Base-by-base conservation (phyloP, 352 stramenopile species). In the Globisporangium nodosum region DNA sequence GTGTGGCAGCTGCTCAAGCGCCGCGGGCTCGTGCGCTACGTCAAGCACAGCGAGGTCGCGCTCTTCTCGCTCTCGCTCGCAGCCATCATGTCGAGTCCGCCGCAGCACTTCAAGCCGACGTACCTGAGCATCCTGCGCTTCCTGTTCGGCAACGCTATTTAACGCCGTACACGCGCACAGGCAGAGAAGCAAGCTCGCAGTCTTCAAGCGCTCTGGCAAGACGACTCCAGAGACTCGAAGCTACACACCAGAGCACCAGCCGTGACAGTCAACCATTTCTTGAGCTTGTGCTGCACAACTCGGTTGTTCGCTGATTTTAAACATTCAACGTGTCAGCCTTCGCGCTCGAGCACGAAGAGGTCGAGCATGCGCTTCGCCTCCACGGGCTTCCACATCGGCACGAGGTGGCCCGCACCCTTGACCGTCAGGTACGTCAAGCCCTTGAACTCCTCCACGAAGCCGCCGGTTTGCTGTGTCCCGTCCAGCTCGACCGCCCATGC, bases 361-460 rank as follows among this genome's bases (percentile, higher is more conserved):
- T 90, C 73, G 39, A 90, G 71, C 79, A 90, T 88, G 64, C 78
- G 69, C 62, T 85, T 84, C 21, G 79, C 74, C 53, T 87, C 75
- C 16, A 74, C 56, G 5, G 79, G 79, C 61, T 97, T 92, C 65
- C 78, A 86, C 63, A 78, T 75, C 0, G 89, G 91, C 52, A 97
- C 90, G 56, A 97, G 75, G 64, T 97, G 90, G 16, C 93, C 93
- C 0, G 87, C 86, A 13, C 89, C 91, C 54, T 94, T 90, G 58
- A 98, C 92, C 0, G 90, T 98, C 50, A 97, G 58, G 66, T 94
- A 98, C 27, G 67, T 80, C 16, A 97, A 58, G n/a, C 71, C 76
- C 31, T 92, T 62, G 61, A 94, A 97, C 35, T 69, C 74, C 33
- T 94, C 79, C 5, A 94, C 68, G 52, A 96, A 92, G 7, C 90